Conservation (phyloP, 352 stramenopile species). For the Pythium phragmitis region DNA sequence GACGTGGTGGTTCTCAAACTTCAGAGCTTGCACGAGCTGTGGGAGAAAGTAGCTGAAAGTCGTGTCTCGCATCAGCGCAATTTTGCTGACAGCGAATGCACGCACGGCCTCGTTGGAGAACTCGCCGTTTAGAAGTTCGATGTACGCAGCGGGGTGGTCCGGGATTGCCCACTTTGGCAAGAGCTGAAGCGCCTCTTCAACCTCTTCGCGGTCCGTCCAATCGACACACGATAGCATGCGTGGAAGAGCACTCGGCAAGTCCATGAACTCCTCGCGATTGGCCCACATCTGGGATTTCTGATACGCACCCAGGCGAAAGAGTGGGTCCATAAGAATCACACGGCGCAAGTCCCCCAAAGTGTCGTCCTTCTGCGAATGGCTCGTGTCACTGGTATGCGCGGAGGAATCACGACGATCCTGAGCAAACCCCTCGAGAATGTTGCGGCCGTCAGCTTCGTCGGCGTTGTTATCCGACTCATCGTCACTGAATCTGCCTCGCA, state of each 20-base stretch:
- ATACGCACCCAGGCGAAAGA: conserved; percentile 79
- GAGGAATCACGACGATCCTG: conserved; percentile 58
- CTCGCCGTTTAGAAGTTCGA: conserved; percentile 79
- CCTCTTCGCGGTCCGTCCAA: conserved; percentile 73
- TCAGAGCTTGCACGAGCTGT: conserved; percentile 88
- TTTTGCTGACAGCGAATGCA: conserved; percentile 71
- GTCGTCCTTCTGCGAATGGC: conserved; percentile 43
- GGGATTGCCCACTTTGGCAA: conserved; percentile 68
- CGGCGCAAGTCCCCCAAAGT: conserved; percentile 68
- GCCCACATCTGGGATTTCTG: conserved; percentile 84
- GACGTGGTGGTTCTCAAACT: conserved; percentile 87
- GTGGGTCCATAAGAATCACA: conserved; percentile 77
- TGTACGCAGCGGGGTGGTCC: conserved; percentile 78
- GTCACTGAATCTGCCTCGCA: conserved; percentile 9
- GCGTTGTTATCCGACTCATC: conserved; percentile 43
- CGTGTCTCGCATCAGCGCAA: conserved; percentile 83
- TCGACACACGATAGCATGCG: conserved; percentile 79
- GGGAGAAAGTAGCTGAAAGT: conserved; percentile 88
- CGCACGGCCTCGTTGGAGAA: conserved; percentile 76
- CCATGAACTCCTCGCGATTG: conserved; percentile 77
- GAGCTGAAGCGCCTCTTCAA: conserved; percentile 65
- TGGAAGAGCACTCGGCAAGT: conserved; percentile 69
- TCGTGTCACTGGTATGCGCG: conserved; percentile 56
- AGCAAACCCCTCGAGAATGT: conserved; percentile 46
- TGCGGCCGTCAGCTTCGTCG: conserved; percentile 52